Conservation (phyloP, 2,329 filamentous ascomycete species). For the Simplicillium sp. region DNA sequence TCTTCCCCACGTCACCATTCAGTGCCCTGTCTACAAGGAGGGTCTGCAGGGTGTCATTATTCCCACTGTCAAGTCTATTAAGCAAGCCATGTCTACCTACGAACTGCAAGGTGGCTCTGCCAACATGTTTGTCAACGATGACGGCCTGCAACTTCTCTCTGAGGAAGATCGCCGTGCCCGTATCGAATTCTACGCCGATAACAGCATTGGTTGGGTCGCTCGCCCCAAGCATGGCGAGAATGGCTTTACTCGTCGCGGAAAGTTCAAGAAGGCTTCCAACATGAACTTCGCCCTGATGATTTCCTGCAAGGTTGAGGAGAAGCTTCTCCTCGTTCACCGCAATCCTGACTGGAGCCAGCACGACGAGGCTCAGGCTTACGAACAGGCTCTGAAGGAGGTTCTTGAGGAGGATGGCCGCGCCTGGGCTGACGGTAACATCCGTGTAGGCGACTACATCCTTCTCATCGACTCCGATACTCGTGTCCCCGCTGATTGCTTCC, state of each 20-base stretch:
- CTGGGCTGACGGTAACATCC: constrained; percentile 79
- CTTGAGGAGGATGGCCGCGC: constrained; percentile 60
- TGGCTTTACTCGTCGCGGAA: constrained; percentile 53
- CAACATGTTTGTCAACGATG: constrained; percentile 70
- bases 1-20: constrained; percentile 70
- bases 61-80: constrained; percentile 69
- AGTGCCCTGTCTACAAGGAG: constrained; percentile 85
- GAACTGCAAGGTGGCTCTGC: constrained; percentile 70
- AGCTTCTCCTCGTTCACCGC: constrained; percentile 48
- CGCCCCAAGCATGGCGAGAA: constrained; percentile 55
- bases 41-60: constrained; percentile 65
- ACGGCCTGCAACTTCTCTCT: constrained; percentile 59
- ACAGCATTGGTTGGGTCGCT: constrained; percentile 61
- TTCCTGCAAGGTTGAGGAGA: constrained; percentile 62
- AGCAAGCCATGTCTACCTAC: constrained; percentile 68
- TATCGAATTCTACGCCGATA: constrained; percentile 59
- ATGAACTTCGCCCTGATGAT: constrained; percentile 65
- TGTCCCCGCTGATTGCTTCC: constrained; percentile 65
- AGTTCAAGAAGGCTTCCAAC: constrained; percentile 64
- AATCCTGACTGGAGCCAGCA: constrained; percentile 55
- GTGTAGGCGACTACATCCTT: constrained; percentile 71
- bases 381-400: constrained; percentile 53
- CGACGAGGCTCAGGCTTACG: constrained; percentile 59
- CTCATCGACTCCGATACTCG: constrained; percentile 73
- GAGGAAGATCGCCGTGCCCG: constrained; percentile 53